phyloP scores from a whole-genome alignment of 2,329 filamentous ascomycete genomes.

The Plenodomus biglobosus region DNA sequence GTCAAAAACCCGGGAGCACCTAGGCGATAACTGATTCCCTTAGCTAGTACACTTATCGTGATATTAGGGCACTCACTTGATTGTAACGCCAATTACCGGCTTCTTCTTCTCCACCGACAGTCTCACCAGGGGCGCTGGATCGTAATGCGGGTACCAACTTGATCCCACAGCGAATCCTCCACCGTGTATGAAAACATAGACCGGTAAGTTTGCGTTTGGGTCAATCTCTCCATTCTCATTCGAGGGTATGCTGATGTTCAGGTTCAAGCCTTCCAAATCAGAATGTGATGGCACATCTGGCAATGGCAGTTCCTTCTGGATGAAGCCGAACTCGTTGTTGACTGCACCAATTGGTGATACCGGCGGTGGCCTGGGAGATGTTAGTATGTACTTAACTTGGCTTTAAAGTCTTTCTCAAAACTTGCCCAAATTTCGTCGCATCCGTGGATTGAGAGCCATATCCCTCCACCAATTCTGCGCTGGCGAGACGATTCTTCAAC shows the following conservation, averaged over 20 bases:
- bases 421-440: constrained; percentile 43
- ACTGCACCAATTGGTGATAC: constrained; percentile 47
- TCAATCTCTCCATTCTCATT: constrained; percentile 21
- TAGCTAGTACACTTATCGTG: constrained; percentile 28
- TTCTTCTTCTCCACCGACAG: constrained; percentile 47
- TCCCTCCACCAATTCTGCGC: constrained; percentile 33
- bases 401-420: background rate
- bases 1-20: constrained; percentile 45
- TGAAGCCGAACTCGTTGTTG: constrained; percentile 51
- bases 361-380: constrained; percentile 30
- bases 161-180: constrained; percentile 55
- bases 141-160: constrained; percentile 57
- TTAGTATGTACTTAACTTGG: background rate
- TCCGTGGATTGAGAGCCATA: constrained; percentile 28
- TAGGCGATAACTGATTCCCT: constrained; percentile 31
- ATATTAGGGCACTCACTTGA: constrained; percentile 47
- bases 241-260: constrained; percentile 54
- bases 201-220: constrained; percentile 47
- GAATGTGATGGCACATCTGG: constrained; percentile 45
- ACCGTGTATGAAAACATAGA: constrained; percentile 58
- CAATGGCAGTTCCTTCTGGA: constrained; percentile 52
- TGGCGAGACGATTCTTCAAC: constrained; percentile 42
- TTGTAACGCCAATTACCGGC: constrained; percentile 50
- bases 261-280: constrained; percentile 54
- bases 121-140: constrained; percentile 50